phyloP scores from a whole-genome alignment of 768 basidiomycete species.

The Termitomyces eurrhizus region DNA sequence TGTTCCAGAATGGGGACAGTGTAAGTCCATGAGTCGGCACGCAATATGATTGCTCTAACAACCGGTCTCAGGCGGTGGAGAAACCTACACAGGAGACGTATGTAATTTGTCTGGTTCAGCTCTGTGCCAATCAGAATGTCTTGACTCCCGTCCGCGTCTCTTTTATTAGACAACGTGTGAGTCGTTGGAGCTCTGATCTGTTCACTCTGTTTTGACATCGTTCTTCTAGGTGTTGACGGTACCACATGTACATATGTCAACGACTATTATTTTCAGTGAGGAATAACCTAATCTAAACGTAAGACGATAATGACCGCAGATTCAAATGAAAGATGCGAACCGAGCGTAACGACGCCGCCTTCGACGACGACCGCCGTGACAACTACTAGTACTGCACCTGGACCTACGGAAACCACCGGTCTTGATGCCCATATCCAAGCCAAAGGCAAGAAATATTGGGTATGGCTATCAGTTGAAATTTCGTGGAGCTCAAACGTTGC shows the following conservation, averaged over 20 bases:
- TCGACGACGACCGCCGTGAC: neutral
- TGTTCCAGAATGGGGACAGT: constrained; percentile 1
- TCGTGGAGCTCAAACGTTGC: no score
- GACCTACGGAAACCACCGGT: neutral
- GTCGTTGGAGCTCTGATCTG: neutral
- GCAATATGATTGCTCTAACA: neutral
- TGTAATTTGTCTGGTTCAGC: neutral
- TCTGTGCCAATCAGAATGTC: no score
- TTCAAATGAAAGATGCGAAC: neutral
- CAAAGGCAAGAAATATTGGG: constrained; percentile 6
- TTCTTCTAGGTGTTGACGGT: neutral
- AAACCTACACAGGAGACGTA: neutral
- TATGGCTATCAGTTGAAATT: neutral
- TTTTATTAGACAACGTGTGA: neutral
- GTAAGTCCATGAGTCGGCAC: neutral
- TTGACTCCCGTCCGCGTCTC: neutral
- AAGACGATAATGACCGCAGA: neutral
- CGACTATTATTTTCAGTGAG: neutral
- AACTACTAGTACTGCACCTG: neutral
- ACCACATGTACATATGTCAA: neutral
- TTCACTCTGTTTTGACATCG: neutral
- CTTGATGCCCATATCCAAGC: neutral
- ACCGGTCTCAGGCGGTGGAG: neutral
- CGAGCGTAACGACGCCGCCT: neutral
- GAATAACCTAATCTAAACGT: neutral